Base-by-base conservation (phyloP, 768 basidiomycete species). In the Omphalotus guepiniiformis region DNA sequence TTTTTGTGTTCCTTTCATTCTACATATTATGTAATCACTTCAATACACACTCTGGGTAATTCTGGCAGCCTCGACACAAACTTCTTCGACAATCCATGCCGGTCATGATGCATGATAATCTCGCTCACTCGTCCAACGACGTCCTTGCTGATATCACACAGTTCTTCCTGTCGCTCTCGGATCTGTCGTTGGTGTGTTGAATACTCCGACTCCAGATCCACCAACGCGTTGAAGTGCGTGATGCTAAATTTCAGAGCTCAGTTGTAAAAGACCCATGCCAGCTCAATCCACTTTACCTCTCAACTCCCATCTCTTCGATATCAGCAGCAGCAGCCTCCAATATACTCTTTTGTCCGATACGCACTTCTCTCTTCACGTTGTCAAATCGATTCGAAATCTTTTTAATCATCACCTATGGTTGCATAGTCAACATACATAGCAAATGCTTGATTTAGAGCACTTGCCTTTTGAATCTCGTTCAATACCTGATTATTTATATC, bases 171-270 rank as follows among this genome's bases (percentile, higher is more conserved):
- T 63, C 63, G 39, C 58, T 53, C 39, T 68, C 58, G 32, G 28
- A 79, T 62, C 25, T 68, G 62, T 35, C 66, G 64, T 48, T 74
- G 67, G 44, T 69, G 65, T 21, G 50, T 60, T 29, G 74, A 66
- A 53, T 83, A 84, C 44, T 75, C 72, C 44, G 72, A 69, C 54
- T 83, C 79, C 15, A 83, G 68, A 44, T 72, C 71, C 25, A 84
- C 71, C 25, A 85, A 60, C 12, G 52, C 59, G 54, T 83, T 79
- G 60, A 77, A 82, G 53, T 78, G 71, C 16, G 53, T 60, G 34
- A 69, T 67, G 44, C 83, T 85, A 49, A 32, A 32, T n/a, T 46
- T 27, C 23, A 26, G 44, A 32, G 28, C 44, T 39, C 11, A 39
- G 13, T 5, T 12, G 23, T 42, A 42, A 15, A n/a, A n/a, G n/a